phyloP scores from a whole-genome alignment of 441 rosid genomes.

The Dalechampia spathulata region DNA sequence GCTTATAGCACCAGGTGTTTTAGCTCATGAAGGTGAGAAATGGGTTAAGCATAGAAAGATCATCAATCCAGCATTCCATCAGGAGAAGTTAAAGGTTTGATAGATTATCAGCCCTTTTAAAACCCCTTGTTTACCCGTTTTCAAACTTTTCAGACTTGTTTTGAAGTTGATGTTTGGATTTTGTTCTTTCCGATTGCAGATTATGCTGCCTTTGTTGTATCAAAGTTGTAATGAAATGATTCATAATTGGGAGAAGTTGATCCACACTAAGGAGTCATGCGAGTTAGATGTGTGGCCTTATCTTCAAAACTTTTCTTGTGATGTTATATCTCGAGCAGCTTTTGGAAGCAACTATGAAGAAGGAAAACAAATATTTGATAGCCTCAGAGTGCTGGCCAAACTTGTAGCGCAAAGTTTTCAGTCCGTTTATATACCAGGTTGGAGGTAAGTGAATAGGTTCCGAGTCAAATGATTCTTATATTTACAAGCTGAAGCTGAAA shows the following conservation, averaged over 20 bases:
- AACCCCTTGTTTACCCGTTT: too few species aligned
- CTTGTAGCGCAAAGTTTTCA: neutral
- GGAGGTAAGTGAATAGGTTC: neutral
- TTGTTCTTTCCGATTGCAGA: neutral
- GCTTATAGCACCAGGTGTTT: slow-evolving; percentile 26
- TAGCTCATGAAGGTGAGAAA: slow-evolving; percentile 27
- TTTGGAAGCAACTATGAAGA: slow-evolving; percentile 20
- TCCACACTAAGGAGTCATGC: neutral
- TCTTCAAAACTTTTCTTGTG: slow-evolving; percentile 16
- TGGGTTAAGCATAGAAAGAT: slow-evolving; percentile 46
- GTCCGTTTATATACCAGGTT: slow-evolving; percentile 11
- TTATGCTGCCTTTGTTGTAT: slow-evolving; percentile 7
- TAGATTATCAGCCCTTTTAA: too few species aligned
- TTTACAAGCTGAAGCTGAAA: too few species aligned
- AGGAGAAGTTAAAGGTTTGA: slow-evolving; percentile 39
- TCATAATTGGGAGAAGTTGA: slow-evolving; percentile 8
- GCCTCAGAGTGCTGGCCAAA: neutral
- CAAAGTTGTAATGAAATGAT: slow-evolving; percentile 11
- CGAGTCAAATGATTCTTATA: too few species aligned
- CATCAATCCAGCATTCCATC: slow-evolving; percentile 42
- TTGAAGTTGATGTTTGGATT: too few species aligned
- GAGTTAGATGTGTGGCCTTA: slow-evolving; percentile 11
- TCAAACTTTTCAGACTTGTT: too few species aligned
- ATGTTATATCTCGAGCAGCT: slow-evolving; percentile 17
- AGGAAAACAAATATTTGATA: slow-evolving; percentile 14